phyloP scores from a whole-genome alignment of 2,329 filamentous ascomycete species.

The Phialophora expanda region DNA sequence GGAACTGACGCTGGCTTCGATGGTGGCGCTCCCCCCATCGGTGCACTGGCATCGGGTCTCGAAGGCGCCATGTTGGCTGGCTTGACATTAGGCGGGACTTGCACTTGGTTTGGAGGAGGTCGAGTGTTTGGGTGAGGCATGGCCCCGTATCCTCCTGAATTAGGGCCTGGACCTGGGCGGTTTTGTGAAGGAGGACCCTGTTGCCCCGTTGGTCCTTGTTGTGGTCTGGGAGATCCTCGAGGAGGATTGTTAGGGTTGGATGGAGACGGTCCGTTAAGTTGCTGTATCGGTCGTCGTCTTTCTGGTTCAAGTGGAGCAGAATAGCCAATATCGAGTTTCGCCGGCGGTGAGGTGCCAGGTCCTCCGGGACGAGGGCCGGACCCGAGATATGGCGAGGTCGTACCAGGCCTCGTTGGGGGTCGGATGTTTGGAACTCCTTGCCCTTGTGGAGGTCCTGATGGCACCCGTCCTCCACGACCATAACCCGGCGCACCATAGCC shows the following conservation, averaged over 20 bases:
- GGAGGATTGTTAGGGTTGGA: conserved; percentile 41
- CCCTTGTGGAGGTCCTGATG: conserved; percentile 25
- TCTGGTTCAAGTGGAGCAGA: conserved; percentile 51
- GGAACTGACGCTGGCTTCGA: conserved; percentile 49
- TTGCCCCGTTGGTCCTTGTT: conserved; percentile 25
- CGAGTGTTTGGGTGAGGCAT: conserved; percentile 21
- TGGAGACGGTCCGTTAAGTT: conserved; percentile 19
- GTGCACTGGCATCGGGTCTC: conserved; percentile 29
- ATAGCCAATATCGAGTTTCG: conserved; percentile 55
- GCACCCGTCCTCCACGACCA: conserved; percentile 30
- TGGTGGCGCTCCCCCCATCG: conserved; percentile 37
- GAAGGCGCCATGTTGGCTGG: conserved; percentile 35
- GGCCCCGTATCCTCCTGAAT: conserved; percentile 24
- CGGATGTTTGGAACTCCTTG: conserved; percentile 24
- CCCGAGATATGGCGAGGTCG: conserved; percentile 33
- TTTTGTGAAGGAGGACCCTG: conserved; percentile 25
- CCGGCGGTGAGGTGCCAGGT: conserved; percentile 41
- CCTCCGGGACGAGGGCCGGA: conserved; percentile 18
- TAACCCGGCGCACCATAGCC: conserved; percentile 43
- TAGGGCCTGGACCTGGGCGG: conserved; percentile 20
- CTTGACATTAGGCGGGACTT: conserved; percentile 25
- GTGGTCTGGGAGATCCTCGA: conserved; percentile 45
- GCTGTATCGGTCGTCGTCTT: conserved; percentile 29
- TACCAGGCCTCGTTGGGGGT: conserved; percentile 42
- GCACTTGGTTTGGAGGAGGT: conserved; percentile 16